Evolutionary conservation across 164 flowering plant genomes (phyloP).

Genomic region (Paratinospora sagittata): DNA sequence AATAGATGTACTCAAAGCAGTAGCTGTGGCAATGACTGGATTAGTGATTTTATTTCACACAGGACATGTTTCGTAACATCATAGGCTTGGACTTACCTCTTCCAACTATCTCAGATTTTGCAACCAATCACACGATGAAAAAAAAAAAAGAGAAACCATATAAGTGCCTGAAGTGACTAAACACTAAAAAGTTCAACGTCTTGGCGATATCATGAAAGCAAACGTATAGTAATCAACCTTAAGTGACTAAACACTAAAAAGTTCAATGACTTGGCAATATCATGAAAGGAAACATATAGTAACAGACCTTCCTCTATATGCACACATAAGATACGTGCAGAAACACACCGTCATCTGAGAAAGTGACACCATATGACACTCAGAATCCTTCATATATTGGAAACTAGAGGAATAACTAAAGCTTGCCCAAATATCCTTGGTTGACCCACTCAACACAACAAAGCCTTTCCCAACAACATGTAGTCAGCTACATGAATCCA

Average conservation of each 20-base stretch:
- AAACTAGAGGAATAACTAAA: neutral
- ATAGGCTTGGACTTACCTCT: constrained; percentile 2
- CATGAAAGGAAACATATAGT: neutral
- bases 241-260: neutral
- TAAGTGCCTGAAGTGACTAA: neutral
- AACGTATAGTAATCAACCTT: no score
- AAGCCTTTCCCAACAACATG: no score
- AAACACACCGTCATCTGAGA: neutral
- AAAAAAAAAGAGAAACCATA: neutral
- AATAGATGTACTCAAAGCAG: neutral
- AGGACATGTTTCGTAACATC: neutral
- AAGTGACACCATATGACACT: neutral
- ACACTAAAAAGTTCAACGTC: neutral
- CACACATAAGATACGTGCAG: neutral
- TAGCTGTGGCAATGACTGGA: neutral
- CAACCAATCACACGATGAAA: neutral
- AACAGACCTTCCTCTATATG: neutral
- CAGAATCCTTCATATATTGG: neutral
- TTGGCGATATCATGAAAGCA: neutral
- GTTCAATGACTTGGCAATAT: neutral
- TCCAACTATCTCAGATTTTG: neutral
- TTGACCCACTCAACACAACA: no score
- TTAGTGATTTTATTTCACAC: neutral
- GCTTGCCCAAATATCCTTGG: neutral
- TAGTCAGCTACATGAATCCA: no score